Percentiles rank a stretch among this genome's conserved stretches.
Evolutionary conservation across 2,329 filamentous ascomycete species (phyloP).

Genomic region (Arthroderma sp.): DNA sequence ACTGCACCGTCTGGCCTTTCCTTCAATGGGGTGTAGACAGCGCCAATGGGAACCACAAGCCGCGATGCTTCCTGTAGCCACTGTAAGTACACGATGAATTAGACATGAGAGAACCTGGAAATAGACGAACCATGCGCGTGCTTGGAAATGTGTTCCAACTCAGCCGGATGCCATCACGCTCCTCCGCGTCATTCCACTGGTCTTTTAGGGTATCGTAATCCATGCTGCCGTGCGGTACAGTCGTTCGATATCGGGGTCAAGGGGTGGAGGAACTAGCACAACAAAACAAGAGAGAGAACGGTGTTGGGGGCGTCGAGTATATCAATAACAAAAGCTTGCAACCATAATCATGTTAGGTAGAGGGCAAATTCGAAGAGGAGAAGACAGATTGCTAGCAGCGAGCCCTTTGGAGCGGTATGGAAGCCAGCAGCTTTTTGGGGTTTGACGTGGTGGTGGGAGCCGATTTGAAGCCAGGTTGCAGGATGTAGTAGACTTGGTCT

Average conservation of each 20-base stretch:
- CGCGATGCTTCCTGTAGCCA: slow-evolving; percentile 68
- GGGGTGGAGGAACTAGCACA: background rate
- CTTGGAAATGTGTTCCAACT: slow-evolving; percentile 99
- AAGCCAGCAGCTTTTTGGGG: background rate
- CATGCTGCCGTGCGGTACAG: slow-evolving; percentile 41
- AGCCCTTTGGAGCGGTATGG: background rate
- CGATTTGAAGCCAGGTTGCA: slow-evolving; percentile 37
- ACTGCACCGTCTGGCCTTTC: slow-evolving; percentile 74
- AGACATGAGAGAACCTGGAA: background rate
- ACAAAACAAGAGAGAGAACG: background rate
- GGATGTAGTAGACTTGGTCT: slow-evolving; percentile 23
- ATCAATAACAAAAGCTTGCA: slow-evolving; percentile 3
- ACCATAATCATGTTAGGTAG: slow-evolving; percentile 9
- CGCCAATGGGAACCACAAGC: slow-evolving; percentile 89
- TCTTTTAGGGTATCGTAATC: slow-evolving; percentile 91
- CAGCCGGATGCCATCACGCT: slow-evolving; percentile 85
- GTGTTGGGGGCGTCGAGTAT: background rate
- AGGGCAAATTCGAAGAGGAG: too few species aligned
- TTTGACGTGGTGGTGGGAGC: slow-evolving; percentile 9
- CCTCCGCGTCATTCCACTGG: slow-evolving; percentile 92
- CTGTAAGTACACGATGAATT: background rate
- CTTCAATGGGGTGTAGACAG: slow-evolving; percentile 88
- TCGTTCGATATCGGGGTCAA: slow-evolving; percentile 11
- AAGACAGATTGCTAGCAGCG: slow-evolving; percentile 1
- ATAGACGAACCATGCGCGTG: slow-evolving; percentile 70